Evolutionary conservation across 495 filamentous ascomycete species (phyloP), one percentile per base, ranked within the genome.

Genomic region (Penicillium herquei): DNA sequence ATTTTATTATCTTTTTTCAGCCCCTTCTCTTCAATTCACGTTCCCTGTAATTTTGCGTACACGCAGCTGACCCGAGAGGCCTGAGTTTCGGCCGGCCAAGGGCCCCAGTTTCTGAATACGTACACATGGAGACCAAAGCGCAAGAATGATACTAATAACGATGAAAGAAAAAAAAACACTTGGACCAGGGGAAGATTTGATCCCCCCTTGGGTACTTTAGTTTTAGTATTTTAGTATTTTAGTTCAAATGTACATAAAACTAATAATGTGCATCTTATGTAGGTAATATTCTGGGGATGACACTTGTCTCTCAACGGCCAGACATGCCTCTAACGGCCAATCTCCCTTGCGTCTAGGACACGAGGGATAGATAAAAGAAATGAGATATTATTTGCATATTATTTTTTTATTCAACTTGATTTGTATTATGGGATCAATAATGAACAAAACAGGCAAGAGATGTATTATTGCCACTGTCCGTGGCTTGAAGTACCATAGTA

Each of bases 291-390:
- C 48, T 61, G 54, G 58, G 54, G 59, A 62, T 62, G 59, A 62
- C 55, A 62, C 59, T 63, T 54, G 54, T 54, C 52, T 57, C 54
- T 59, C 58, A 63, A 63, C 60, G 60, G 60, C 44, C 52, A 63
- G 56, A 52, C 56, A 63, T 58, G 55, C 56, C 21, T 41, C 60
- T 51, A 63, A 59, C 52, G 59, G 55, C 7, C 56, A 49, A 39
- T 54, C 35, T 12, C 17, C 60, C 60, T 63, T 63, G 60, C 60
- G 31, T 62, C 54, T 13, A 39, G 18, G 17, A 56, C 58, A 51
- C 49, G 58, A 61, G 54, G 57, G 45, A 49, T 34, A 31, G 11
- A 40, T n/a, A 41, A 32, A 42, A 37, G 40, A 32, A 39, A 14
- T 34, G 34, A 50, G 5, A 17, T 32, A 11, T 17, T 37, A 10